phyloP scores from a whole-genome alignment of 257 asterid genomes.

The Datura wrightii region DNA sequence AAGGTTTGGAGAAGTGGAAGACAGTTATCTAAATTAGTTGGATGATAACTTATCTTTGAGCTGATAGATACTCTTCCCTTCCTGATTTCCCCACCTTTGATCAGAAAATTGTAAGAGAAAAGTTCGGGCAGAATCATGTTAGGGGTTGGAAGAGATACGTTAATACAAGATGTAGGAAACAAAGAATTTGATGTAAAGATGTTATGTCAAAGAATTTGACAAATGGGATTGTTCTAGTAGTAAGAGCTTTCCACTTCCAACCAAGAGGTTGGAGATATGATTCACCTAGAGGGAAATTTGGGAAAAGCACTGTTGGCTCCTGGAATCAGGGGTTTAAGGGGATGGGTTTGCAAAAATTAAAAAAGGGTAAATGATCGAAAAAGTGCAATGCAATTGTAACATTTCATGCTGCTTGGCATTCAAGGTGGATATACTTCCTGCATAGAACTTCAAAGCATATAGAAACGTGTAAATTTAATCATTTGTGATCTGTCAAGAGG shows the following conservation, averaged over 20 bases:
- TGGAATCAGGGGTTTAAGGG: background rate
- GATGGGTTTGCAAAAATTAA: background rate
- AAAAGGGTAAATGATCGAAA: background rate
- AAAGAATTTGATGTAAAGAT: background rate
- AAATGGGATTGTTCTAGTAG: background rate
- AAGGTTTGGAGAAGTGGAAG: background rate
- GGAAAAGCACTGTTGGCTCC: background rate
- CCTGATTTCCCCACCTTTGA: background rate
- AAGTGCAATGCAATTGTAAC: background rate
- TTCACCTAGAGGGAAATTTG: background rate
- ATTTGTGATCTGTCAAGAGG: background rate
- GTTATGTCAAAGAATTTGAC: background rate
- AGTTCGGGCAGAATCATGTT: background rate
- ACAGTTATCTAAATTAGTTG: background rate
- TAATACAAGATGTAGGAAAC: background rate
- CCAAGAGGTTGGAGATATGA: background rate
- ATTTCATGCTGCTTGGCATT: background rate
- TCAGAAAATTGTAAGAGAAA: background rate
- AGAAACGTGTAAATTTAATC: background rate
- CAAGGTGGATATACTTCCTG: background rate
- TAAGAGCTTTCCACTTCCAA: background rate
- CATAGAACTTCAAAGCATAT: background rate
- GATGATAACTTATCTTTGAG: background rate
- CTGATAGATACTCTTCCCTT: constrained; percentile 6
- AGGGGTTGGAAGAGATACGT: background rate